These are phyloP conservation scores for Leonotis leonurus DNA, from an alignment of 257 asterid genomes.

Conservation along the genomic window DNA sequence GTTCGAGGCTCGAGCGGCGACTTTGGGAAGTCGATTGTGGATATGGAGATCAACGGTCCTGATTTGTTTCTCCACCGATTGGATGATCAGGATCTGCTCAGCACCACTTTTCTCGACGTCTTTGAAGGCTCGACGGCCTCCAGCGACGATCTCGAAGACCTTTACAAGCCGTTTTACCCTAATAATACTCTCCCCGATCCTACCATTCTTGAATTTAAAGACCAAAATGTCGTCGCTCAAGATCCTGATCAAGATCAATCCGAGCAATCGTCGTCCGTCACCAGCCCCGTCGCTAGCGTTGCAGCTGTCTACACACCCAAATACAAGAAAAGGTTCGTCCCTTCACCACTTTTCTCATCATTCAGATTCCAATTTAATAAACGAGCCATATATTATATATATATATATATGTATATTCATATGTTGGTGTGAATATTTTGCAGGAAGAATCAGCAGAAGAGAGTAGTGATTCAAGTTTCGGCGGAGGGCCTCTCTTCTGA, in stretches of 20 bases:
- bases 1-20: constrained; percentile 45
- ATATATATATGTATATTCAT: no score
- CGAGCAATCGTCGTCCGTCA: constrained; percentile 25
- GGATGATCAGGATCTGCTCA: no score
- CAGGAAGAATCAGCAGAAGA: constrained; percentile 82
- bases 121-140: constrained; percentile 24
- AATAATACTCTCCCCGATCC: constrained; percentile 27
- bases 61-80: neutral
- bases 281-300: constrained; percentile 9
- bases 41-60: constrained; percentile 7
- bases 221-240: constrained; percentile 14
- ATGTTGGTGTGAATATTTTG: no score
- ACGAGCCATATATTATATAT: no score
- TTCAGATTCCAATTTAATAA: no score
- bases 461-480: constrained; percentile 61
- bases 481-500: constrained; percentile 73
- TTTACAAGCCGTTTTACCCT: constrained; percentile 84
- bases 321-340: constrained; percentile 76
- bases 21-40: constrained; percentile 18
- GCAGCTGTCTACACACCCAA: constrained; percentile 39
- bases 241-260: constrained; percentile 2
- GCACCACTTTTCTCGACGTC: constrained; percentile 34
- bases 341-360: no score
- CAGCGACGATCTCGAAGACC: constrained; percentile 57
- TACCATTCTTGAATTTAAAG: constrained; percentile 17